Percentiles rank a stretch among this genome's conserved stretches.
These are phyloP conservation scores for Mediolabrus comicus DNA, from an alignment of 108 stramenopile genomes.

Conservation along the genomic window DNA sequence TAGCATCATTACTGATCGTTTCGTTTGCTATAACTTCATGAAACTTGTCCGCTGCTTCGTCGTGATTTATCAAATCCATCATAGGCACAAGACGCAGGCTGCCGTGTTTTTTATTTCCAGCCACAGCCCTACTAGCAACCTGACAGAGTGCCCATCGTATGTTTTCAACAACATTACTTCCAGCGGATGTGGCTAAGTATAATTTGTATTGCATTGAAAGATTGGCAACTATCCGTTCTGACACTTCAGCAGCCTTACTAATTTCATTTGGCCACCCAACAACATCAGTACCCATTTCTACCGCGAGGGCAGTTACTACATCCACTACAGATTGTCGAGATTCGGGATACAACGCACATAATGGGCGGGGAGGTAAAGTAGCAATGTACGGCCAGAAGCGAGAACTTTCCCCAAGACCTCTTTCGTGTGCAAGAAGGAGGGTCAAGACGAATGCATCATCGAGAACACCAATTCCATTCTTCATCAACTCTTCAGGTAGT, in stretches of 20 bases:
- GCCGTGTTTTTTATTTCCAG: constrained; percentile 60
- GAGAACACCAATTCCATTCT: constrained; percentile 40
- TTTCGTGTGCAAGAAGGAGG: constrained; percentile 73
- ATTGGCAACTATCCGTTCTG: constrained; percentile 50
- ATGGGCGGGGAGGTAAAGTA: constrained; percentile 68
- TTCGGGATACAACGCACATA: constrained; percentile 64
- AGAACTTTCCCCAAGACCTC: constrained; percentile 59
- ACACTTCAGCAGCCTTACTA: constrained; percentile 57
- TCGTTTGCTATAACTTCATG: constrained; percentile 71
- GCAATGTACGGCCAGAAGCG: constrained; percentile 80
- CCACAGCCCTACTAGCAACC: constrained; percentile 74
- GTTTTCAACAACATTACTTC: constrained; percentile 35
- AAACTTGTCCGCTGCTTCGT: constrained; percentile 69
- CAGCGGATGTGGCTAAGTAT: constrained; percentile 38
- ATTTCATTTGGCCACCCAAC: constrained; percentile 77
- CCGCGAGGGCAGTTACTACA: constrained; percentile 62
- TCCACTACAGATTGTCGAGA: constrained; percentile 69
- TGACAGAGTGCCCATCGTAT: constrained; percentile 84
- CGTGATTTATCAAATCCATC: constrained; percentile 84
- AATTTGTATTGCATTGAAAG: constrained; percentile 45
- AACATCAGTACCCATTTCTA: constrained; percentile 70
- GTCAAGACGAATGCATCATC: constrained; percentile 74
- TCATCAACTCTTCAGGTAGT: constrained; percentile 49
- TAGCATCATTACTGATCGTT: constrained; percentile 20
- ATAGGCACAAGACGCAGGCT: constrained; percentile 71